These are phyloP conservation scores for Immersiella caudata DNA, from an alignment of 495 filamentous ascomycete species.

Conservation along the genomic window DNA sequence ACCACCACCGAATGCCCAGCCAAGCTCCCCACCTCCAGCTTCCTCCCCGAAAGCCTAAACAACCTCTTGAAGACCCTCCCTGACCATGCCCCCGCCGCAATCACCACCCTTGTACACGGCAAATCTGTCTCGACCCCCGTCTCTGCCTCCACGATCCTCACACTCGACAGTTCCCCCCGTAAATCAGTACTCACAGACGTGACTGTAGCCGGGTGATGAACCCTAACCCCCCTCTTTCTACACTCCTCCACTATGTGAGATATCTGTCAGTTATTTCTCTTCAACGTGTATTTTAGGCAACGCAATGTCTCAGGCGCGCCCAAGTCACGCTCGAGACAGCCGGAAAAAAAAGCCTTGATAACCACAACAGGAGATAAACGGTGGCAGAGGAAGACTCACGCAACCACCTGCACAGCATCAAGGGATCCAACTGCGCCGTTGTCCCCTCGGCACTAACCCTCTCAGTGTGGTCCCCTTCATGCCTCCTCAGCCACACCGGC, in stretches of 20 bases:
- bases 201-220: conserved; percentile 67
- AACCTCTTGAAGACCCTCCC: conserved; percentile 61
- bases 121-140: conserved; percentile 57
- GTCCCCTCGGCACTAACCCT: conserved; percentile 63
- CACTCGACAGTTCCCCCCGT: conserved; percentile 47
- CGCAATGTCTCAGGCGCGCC: no score
- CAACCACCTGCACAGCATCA: conserved; percentile 64
- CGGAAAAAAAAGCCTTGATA: no score
- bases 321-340: no score
- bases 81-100: conserved; percentile 74
- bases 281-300: no score
- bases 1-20: conserved; percentile 75
- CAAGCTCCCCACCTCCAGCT: conserved; percentile 61
- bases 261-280: no score
- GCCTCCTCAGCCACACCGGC: conserved; percentile 64
- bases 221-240: conserved; percentile 59
- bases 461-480: conserved; percentile 56
- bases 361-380: no score
- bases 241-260: no score
- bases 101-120: conserved; percentile 59
- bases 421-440: conserved; percentile 69
- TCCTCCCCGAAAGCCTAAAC: conserved; percentile 58
- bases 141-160: conserved; percentile 48
- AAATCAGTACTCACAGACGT: conserved; percentile 55
- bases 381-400: no score